These are phyloP conservation scores for Nitzschia inconspicua DNA, from an alignment of 108 stramenopile species.

Conservation along the genomic window DNA sequence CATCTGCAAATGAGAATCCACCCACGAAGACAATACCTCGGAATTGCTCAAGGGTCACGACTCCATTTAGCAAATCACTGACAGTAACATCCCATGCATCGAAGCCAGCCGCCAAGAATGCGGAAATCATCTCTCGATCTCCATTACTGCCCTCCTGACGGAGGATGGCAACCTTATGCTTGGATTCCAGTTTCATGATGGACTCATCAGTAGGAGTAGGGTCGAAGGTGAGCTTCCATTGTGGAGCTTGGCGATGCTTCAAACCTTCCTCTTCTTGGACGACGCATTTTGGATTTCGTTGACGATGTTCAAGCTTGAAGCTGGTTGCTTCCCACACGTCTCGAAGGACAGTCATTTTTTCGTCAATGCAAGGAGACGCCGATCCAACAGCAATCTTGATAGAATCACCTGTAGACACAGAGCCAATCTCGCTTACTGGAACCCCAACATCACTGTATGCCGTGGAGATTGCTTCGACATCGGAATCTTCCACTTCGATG, in stretches of 20 bases:
- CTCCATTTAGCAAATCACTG: slow-evolving; percentile 77
- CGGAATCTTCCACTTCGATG: slow-evolving; percentile 71
- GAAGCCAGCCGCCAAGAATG: slow-evolving; percentile 94
- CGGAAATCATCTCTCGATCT: slow-evolving; percentile 97
- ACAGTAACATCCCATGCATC: slow-evolving; percentile 97
- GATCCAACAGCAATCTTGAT: slow-evolving; percentile 84
- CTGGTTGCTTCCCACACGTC: slow-evolving; percentile 99
- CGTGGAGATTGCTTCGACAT: slow-evolving; percentile 57
- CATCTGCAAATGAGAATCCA: slow-evolving; percentile 98
- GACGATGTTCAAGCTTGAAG: slow-evolving; percentile 92
- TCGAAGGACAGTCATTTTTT: slow-evolving; percentile 87
- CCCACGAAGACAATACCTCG: slow-evolving; percentile 96
- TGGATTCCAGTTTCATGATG: slow-evolving; percentile 55
- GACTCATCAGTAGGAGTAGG: slow-evolving; percentile 62
- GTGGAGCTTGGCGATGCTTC: slow-evolving; percentile 72
- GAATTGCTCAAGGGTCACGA: slow-evolving; percentile 83
- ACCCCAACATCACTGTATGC: slow-evolving; percentile 70
- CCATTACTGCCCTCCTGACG: slow-evolving; percentile 99
- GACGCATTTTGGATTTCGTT: slow-evolving; percentile 93
- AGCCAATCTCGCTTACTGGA: slow-evolving; percentile 74
- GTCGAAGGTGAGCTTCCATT: slow-evolving; percentile 83
- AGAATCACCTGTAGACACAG: slow-evolving; percentile 66
- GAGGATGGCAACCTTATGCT: slow-evolving; percentile 94
- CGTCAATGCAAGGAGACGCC: slow-evolving; percentile 63
- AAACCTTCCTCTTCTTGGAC: slow-evolving; percentile 87